Evolutionary conservation across 2,329 filamentous ascomycete genomes (phyloP), one percentile per base, ranked within the genome.

Genomic region (Trichoderma afroharzianum): DNA sequence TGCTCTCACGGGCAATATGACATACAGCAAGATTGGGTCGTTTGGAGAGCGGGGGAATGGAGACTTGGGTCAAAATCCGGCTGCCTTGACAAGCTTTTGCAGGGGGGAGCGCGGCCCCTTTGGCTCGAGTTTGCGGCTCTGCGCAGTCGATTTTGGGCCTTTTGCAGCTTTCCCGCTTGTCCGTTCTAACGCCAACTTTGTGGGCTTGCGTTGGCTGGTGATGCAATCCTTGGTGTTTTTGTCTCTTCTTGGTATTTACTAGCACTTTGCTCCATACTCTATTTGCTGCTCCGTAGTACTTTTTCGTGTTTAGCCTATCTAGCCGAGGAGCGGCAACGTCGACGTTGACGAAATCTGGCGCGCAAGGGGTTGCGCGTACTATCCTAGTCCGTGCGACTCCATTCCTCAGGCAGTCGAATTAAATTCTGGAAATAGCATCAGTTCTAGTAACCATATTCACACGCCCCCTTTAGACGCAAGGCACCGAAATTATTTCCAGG

Each of bases 401-500:
- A 28, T 53, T 30, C 21, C 53, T 28, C 53, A 57, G 53, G 53
- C 53, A 57, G 53, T 26, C 53, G 53, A 57, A 57, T 26, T 53
- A 53, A 53, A 53, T 53, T 18, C 24, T 57, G 24, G 53, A 57
- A 57, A 28, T 57, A 57, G 53, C 53, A 57, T 8, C 53, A 28
- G 26, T 18, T 28, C 15, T 57, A 3, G 7, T 15, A n/a, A 24
- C 36, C n/a, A 28, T 62, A 63, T 70, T 55, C 47, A 36, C 68
- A 39, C 68, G 7, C 68, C 68, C 68, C 58, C 59, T 33, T 55
- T 57, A 9, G 3, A 6, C 57, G 36, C 59, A 70, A 70, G 68
- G 68, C 68, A 70, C 33, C 68, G 68, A 70, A 32, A 70, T 70
- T 70, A 55, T 58, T 43, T 63, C 47, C 47, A 70, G 68, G 68